These are phyloP conservation scores for Hygrocybe punicea DNA, from an alignment of 768 basidiomycete species.

Conservation along the genomic window DNA sequence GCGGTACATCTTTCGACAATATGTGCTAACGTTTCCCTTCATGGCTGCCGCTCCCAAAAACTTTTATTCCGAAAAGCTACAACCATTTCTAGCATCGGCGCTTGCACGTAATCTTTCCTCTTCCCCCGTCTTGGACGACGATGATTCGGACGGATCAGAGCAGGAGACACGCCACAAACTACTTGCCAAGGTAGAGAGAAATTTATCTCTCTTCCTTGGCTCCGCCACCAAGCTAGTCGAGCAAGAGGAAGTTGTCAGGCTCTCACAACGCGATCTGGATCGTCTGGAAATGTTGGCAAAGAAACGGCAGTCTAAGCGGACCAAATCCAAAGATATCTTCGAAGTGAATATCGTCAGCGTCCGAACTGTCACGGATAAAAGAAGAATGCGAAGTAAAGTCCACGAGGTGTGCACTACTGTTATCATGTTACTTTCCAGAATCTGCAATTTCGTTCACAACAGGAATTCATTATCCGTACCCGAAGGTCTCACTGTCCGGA, in stretches of 20 bases:
- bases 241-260: constrained; percentile 83
- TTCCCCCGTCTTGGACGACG: constrained; percentile 56
- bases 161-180: constrained; percentile 64
- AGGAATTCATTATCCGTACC: constrained; percentile 97
- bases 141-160: constrained; percentile 44
- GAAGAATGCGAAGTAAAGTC: constrained; percentile 75
- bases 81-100: constrained; percentile 85
- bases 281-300: constrained; percentile 70
- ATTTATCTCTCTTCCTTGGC: constrained; percentile 75
- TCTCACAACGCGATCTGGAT: constrained; percentile 80
- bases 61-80: constrained; percentile 93
- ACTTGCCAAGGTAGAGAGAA: constrained; percentile 77
- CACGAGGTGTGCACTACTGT: constrained; percentile 70
- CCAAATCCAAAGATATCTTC: constrained; percentile 56
- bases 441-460: constrained; percentile 11
- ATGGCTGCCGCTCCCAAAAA: constrained; percentile 82
- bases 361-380: constrained; percentile 76
- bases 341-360: constrained; percentile 92
- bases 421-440: constrained; percentile 4
- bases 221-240: constrained; percentile 81
- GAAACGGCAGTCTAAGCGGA: constrained; percentile 52
- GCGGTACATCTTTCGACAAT: constrained; percentile 86
- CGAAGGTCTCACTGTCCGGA: constrained; percentile 68
- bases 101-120: constrained; percentile 75
- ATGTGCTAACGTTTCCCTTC: constrained; percentile 93